Percentiles rank a stretch among this genome's conserved stretches.
phyloP scores from a whole-genome alignment of 176 grass and related monocot genomes.

The Phyllostachys edulis region DNA sequence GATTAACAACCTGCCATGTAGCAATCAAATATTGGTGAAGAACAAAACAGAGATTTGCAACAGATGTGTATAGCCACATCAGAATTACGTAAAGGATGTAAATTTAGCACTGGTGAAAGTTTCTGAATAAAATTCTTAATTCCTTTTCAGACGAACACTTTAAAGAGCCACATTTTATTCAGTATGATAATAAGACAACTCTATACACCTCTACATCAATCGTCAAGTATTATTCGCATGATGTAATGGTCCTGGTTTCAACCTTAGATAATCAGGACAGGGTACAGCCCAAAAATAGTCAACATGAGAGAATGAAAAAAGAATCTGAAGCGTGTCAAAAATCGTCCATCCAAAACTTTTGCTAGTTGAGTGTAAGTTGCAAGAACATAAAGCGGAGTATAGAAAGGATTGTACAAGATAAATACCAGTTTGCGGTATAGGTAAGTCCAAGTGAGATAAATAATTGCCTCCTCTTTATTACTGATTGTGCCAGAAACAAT shows the following conservation, averaged over 20 bases:
- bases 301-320: not conserved
- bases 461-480: conserved; percentile 93
- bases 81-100: conserved; percentile 9
- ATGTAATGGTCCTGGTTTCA: not conserved
- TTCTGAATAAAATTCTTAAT: conserved; percentile 4
- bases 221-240: not conserved
- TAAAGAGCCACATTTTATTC: conserved; percentile 19
- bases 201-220: not conserved
- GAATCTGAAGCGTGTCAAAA: not conserved
- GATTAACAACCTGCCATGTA: conserved; percentile 82
- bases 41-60: conserved; percentile 12
- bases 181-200: not conserved
- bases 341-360: not conserved
- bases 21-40: conserved; percentile 25
- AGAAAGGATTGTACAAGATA: conserved; percentile 27
- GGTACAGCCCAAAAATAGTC: conserved; percentile 11
- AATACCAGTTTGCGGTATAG: conserved; percentile 89
- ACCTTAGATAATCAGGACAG: conserved; percentile 15
- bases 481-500: conserved; percentile 57
- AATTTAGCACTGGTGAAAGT: not conserved
- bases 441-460: conserved; percentile 99
- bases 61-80: not conserved
- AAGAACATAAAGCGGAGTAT: conserved; percentile 16
- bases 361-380: not conserved
- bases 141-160: conserved; percentile 10